A percentile compares a stretch with the other conserved stretches of the same genome.
Conservation (phyloP, 2,329 filamentous ascomycete genomes). For the Nothophaeocryptopus gaeumannii region DNA sequence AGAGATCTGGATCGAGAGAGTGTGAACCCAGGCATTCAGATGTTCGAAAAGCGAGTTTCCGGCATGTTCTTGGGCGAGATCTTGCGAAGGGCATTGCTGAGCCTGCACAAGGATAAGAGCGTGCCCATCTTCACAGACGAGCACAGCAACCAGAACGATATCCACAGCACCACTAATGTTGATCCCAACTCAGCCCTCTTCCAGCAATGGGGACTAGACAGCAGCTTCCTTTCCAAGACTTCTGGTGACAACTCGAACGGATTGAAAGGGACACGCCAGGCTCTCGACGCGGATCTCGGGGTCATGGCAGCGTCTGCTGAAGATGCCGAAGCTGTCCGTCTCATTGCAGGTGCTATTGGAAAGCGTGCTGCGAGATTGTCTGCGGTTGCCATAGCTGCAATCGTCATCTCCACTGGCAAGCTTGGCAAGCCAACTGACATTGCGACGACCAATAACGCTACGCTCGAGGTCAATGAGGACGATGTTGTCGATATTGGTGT, state of each 20-base stretch:
- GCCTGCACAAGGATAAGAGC: slow-evolving; percentile 65
- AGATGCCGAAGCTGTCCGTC: slow-evolving; percentile 85
- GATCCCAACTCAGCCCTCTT: slow-evolving; percentile 65
- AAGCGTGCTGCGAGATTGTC: slow-evolving; percentile 84
- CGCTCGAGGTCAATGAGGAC: slow-evolving; percentile 46
- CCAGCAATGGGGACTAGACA: slow-evolving; percentile 86
- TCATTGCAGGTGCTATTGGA: slow-evolving; percentile 77
- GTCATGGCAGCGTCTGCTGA: slow-evolving; percentile 74
- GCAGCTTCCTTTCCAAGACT: slow-evolving; percentile 81
- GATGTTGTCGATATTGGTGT: slow-evolving; percentile 88
- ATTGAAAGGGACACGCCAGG: slow-evolving; percentile 69
- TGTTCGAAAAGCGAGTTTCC: slow-evolving; percentile 98
- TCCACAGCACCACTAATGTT: slow-evolving; percentile 67
- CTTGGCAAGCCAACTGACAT: slow-evolving; percentile 48
- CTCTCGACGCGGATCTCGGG: slow-evolving; percentile 71
- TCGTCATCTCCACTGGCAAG: slow-evolving; percentile 76
- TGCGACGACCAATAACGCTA: slow-evolving; percentile 29
- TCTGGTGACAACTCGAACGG: slow-evolving; percentile 74
- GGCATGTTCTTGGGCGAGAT: slow-evolving; percentile 99
- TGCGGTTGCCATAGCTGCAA: slow-evolving; percentile 80
- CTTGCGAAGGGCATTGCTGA: slow-evolving; percentile 71
- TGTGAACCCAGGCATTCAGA: slow-evolving; percentile 90
- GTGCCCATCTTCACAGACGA: slow-evolving; percentile 73
- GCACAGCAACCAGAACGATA: slow-evolving; percentile 67
- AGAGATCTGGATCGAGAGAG: slow-evolving; percentile 71